These are phyloP conservation scores for Backusella parvicylindrica DNA, from an alignment of 192 early-diverging fungal genomes.

Conservation along the genomic window DNA sequence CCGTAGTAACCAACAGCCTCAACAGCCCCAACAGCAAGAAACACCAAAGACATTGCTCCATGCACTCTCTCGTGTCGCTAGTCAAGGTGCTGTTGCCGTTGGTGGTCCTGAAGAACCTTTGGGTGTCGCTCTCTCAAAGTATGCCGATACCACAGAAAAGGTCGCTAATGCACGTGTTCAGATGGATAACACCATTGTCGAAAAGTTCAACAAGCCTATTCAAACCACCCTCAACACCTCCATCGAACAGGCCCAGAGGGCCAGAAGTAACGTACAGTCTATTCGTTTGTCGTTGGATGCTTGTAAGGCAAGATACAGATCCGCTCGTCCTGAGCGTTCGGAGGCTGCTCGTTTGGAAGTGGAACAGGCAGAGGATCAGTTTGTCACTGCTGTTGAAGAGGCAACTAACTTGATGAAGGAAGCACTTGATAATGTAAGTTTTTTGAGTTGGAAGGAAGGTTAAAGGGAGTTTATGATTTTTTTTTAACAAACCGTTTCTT, in stretches of 20 bases:
- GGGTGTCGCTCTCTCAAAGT: constrained; percentile 83
- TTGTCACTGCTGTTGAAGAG: constrained; percentile 93
- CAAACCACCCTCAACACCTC: constrained; percentile 62
- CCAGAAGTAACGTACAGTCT: constrained; percentile 79
- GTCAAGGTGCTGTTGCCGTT: constrained; percentile 60
- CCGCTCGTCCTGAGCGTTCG: constrained; percentile 62
- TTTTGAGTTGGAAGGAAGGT: background rate
- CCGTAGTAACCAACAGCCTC: constrained; percentile 34
- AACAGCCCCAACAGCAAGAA: constrained; percentile 35
- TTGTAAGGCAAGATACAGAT: constrained; percentile 74
- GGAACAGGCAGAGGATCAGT: constrained; percentile 91
- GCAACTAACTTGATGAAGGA: constrained; percentile 93
- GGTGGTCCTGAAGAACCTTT: constrained; percentile 78
- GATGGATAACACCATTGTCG: constrained; percentile 69
- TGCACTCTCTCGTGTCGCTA: constrained; percentile 69
- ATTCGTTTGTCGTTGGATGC: constrained; percentile 86
- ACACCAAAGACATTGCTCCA: constrained; percentile 65
- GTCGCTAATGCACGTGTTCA: constrained; percentile 77
- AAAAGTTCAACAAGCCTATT: constrained; percentile 77
- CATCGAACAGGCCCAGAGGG: constrained; percentile 82
- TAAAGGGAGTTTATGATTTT: background rate
- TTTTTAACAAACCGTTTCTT: constrained; percentile 11
- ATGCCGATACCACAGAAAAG: constrained; percentile 79
- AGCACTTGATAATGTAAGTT: constrained; percentile 76
- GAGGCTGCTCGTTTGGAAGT: constrained; percentile 80